Evolutionary conservation across 805 yeast species (phyloP).

Genomic region (Saccharomycopsis synnaedendra): DNA sequence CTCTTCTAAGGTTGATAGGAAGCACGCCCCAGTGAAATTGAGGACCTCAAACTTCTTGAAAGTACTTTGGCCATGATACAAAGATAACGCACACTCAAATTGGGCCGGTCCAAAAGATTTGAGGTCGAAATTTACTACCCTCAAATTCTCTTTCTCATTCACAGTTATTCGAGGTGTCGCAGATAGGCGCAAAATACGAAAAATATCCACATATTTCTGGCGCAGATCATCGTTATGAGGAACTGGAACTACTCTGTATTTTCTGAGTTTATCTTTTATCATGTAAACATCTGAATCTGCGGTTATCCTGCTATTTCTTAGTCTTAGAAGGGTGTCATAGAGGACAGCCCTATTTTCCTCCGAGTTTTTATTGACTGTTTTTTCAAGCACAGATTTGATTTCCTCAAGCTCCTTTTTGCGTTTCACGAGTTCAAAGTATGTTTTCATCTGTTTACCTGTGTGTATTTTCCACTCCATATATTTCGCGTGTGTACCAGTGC

Average conservation of each 20-base stretch:
- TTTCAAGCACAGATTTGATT: no score
- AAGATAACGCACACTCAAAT: constrained; percentile 3
- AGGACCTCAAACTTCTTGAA: constrained; percentile 1
- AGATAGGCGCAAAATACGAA: background rate
- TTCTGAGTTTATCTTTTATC: constrained; percentile 1
- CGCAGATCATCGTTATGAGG: constrained; percentile 3
- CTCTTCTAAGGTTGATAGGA: background rate
- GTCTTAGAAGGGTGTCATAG: no score
- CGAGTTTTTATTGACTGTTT: no score
- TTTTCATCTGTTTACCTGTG: no score
- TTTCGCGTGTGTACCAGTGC: no score
- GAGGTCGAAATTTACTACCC: background rate
- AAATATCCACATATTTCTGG: background rate
- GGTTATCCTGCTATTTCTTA: no score
- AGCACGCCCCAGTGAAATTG: background rate
- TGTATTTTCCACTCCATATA: no score
- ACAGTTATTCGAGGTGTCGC: background rate
- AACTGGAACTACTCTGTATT: constrained; percentile 9
- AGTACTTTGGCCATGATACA: background rate
- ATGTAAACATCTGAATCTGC: no score
- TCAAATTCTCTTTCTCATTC: background rate
- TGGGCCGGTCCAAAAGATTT: background rate
- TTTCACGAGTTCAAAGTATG: no score
- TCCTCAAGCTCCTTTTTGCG: no score
- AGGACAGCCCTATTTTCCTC: no score